Evolutionary conservation across 331 rosid genomes (phyloP).

Genomic region (Telfairia occidentalis): DNA sequence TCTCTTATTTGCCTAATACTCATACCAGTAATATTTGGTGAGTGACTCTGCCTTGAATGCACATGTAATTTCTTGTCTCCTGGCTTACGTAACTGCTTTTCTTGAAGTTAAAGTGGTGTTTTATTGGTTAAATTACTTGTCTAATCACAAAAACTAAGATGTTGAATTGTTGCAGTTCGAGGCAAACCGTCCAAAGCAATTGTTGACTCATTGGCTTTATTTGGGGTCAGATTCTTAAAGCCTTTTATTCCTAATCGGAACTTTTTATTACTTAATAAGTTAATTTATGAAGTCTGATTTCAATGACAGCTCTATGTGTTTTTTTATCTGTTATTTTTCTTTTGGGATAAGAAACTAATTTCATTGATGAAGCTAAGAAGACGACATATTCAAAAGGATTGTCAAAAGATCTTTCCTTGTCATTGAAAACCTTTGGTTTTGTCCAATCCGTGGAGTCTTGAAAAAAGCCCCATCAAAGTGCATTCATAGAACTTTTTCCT

Average conservation of each 20-base stretch:
- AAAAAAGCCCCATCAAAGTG: not conserved
- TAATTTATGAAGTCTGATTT: not conserved
- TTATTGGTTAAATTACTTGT: conserved; percentile 9
- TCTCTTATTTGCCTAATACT: conserved; percentile 74
- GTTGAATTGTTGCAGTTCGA: conserved; percentile 56
- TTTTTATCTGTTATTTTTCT: no score
- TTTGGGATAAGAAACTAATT: no score
- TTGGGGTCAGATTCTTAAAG: conserved; percentile 72
- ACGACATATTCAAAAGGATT: not conserved
- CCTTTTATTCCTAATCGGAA: conserved; percentile 20
- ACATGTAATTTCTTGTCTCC: conserved; percentile 9
- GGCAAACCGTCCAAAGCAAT: conserved; percentile 85
- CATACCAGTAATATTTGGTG: conserved; percentile 79
- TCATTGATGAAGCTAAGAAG: not conserved
- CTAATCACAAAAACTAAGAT: conserved; percentile 16
- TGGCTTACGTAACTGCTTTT: not conserved
- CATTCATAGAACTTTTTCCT: not conserved
- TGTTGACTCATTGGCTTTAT: conserved; percentile 91
- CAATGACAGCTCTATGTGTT: no score
- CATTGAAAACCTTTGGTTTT: no score
- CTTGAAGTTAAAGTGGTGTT: not conserved
- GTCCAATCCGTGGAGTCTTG: not conserved
- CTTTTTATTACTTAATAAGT: not conserved
- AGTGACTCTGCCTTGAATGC: conserved; percentile 17
- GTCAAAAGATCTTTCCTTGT: not conserved